Evolutionary conservation across 176 grass and related monocot species (phyloP).

Genomic region (Musa beccarii): DNA sequence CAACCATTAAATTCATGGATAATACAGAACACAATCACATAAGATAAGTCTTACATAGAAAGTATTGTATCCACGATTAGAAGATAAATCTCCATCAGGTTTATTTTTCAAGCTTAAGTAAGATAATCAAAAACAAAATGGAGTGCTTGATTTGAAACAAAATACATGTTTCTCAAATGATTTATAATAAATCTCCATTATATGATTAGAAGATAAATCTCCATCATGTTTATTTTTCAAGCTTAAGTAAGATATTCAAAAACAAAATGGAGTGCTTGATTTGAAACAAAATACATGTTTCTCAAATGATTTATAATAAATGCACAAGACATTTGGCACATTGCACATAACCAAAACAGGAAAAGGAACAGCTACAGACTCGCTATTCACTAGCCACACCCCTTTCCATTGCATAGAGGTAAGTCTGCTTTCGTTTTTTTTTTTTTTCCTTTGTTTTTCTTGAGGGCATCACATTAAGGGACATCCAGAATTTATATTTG

Average conservation of each 20-base stretch:
- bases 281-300: not conserved
- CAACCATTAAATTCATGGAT: not conserved
- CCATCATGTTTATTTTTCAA: not conserved
- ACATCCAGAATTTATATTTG: not conserved
- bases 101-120: not conserved
- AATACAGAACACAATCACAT: not conserved
- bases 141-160: not conserved
- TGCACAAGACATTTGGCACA: not conserved
- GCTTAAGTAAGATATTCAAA: not conserved
- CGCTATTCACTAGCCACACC: not conserved
- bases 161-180: not conserved
- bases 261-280: not conserved
- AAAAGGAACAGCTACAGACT: not conserved
- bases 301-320: not conserved
- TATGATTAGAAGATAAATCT: not conserved
- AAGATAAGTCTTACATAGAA: not conserved
- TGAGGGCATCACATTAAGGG: not conserved
- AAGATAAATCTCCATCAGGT: not conserved
- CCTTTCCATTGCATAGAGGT: not conserved
- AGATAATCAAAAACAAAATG: not conserved
- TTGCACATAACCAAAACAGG: not conserved
- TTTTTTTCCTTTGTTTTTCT: not conserved
- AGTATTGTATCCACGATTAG: not conserved
- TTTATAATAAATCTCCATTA: not conserved
- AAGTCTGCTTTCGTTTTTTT: not conserved